A percentile compares a stretch with the other conserved stretches of the same genome.
Conservation (phyloP, 768 basidiomycete species). For the Naganishia antarctica region DNA sequence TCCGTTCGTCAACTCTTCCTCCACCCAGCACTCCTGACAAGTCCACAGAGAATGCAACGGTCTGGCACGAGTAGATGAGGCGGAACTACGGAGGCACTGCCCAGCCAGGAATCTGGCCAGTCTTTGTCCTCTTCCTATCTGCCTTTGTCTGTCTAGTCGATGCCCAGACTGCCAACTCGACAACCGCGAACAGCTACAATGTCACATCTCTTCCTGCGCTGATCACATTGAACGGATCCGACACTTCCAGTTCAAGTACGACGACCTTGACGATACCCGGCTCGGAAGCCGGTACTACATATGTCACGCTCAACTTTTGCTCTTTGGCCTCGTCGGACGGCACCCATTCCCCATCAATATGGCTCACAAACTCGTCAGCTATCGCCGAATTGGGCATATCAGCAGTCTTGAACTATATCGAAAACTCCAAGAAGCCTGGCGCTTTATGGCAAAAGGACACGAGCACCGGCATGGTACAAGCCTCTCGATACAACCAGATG, state of each 20-base stretch:
- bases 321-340: conserved; percentile 39
- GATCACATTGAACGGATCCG: conserved; percentile 11
- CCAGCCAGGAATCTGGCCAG: background rate
- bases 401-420: background rate
- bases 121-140: background rate
- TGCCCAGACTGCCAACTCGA: background rate
- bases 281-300: conserved; percentile 32
- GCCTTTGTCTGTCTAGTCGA: no score
- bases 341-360: conserved; percentile 45
- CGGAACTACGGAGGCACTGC: no score
- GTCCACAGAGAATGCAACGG: no score
- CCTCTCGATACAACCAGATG: background rate
- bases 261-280: background rate
- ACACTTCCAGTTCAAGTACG: background rate
- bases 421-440: background rate
- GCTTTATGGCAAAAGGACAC: conserved; percentile 3
- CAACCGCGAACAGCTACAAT: background rate
- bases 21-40: no score
- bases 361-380: conserved; percentile 40
- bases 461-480: background rate
- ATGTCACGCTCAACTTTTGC: conserved; percentile 43
- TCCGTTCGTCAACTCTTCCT: no score
- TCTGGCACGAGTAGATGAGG: background rate
- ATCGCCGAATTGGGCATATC: conserved; percentile 19
- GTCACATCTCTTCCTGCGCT: conserved; percentile 28